Evolutionary conservation across 805 yeast species (phyloP).

Genomic region (Saccharomycopsis amapae): DNA sequence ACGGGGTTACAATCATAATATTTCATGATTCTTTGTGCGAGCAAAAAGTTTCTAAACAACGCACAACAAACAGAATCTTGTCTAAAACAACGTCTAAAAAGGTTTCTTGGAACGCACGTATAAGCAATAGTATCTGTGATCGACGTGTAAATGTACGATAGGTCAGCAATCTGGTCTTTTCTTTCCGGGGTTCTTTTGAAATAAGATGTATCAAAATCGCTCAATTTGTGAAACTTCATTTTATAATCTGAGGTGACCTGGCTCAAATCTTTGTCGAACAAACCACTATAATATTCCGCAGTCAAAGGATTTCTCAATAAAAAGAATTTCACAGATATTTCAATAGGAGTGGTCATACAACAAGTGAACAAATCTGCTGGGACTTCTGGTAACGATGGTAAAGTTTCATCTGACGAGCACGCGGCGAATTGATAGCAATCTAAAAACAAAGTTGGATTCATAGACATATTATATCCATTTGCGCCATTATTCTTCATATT

Average conservation of each 20-base stretch:
- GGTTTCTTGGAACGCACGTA: slow-evolving; percentile 81
- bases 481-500: neutral
- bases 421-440: slow-evolving; percentile 94
- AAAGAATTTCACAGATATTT: slow-evolving; percentile 87
- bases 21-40: slow-evolving; percentile 93
- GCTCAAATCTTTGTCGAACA: slow-evolving; percentile 28
- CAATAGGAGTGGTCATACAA: slow-evolving; percentile 92
- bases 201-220: slow-evolving; percentile 65
- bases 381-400: slow-evolving; percentile 88
- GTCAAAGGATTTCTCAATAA: slow-evolving; percentile 72
- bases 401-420: slow-evolving; percentile 73
- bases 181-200: slow-evolving; percentile 64
- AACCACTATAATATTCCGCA: slow-evolving; percentile 34
- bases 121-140: slow-evolving; percentile 97
- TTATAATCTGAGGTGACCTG: slow-evolving; percentile 21
- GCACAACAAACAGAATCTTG: slow-evolving; percentile 98
- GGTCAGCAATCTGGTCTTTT: slow-evolving; percentile 90
- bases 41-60: slow-evolving; percentile 79
- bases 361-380: slow-evolving; percentile 97
- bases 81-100: slow-evolving; percentile 84
- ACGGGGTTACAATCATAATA: slow-evolving; percentile 89
- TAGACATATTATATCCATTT: slow-evolving; percentile 18
- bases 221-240: slow-evolving; percentile 25
- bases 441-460: slow-evolving; percentile 35
- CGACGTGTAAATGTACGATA: slow-evolving; percentile 97